phyloP scores from a whole-genome alignment of 1,284 basidiomycete species.

The Bjerkandera adusta region DNA sequence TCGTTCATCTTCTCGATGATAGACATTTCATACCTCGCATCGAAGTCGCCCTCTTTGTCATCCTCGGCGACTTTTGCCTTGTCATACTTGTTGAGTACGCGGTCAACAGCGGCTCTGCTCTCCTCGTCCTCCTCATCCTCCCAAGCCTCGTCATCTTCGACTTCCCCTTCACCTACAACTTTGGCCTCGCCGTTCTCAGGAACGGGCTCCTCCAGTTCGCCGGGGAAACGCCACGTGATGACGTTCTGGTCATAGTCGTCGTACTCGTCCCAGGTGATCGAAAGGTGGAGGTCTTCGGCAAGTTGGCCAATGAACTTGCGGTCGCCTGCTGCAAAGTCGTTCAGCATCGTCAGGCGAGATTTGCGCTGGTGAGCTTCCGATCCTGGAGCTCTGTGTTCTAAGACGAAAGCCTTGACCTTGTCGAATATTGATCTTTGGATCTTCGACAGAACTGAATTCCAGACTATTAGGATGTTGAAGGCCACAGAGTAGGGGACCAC shows the following conservation, averaged over 20 bases:
- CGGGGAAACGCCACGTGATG: conserved; percentile 61
- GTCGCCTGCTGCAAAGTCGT: conserved; percentile 77
- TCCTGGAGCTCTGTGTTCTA: conserved; percentile 45
- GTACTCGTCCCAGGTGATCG: conserved; percentile 86
- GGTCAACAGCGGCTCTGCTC: conserved; percentile 64
- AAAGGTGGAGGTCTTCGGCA: conserved; percentile 73
- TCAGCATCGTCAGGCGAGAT: conserved; percentile 63
- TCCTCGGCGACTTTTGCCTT: conserved; percentile 76
- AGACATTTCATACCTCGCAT: conserved; percentile 71
- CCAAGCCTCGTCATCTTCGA: conserved; percentile 34
- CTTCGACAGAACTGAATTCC: conserved; percentile 59
- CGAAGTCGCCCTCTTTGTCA: conserved; percentile 72
- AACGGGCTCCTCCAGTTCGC: conserved; percentile 41
- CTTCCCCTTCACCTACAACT: conserved; percentile 26
- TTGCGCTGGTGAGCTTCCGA: conserved; percentile 33
- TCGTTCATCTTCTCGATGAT: conserved; percentile 85
- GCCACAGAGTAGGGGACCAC: conserved; percentile 17
- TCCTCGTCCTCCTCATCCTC: conserved; percentile 52
- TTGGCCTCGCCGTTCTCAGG: conserved; percentile 35
- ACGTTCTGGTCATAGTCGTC: conserved; percentile 81
- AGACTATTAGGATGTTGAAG: background rate
- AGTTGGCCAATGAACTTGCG: conserved; percentile 75
- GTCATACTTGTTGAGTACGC: conserved; percentile 87
- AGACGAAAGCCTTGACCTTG: conserved; percentile 72
- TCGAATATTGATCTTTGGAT: conserved; percentile 78